Base-by-base conservation (phyloP, 306 rosid species). In the Rosa lucieae region DNA sequence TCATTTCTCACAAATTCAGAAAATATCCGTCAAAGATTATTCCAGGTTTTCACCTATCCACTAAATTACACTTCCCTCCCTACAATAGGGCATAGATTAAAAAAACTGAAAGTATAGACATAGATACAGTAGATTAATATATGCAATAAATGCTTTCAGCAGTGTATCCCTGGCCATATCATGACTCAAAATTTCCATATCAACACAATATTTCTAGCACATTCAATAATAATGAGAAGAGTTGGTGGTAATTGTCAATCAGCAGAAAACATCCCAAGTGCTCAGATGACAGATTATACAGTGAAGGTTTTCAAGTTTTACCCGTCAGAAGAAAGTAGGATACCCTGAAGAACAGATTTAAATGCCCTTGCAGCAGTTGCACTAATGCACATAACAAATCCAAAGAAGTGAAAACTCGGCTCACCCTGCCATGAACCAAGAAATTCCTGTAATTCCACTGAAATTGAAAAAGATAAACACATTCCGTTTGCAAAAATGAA, bases 351-450 rank as follows among this genome's bases (percentile, higher is more conserved):
- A 73, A 95, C 98, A 86, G 98, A 93, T 89, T 95, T 95, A 85
- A 95, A 95, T 63, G 99, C 99, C 88, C 99, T 95, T 67, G 99
- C 99, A 61, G 98, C 99, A 20, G 99, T 95, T 68, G 99, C 99
- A 67, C 94, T 85, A 66, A 95, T 80, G 88, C 99, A 95, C 97
- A 95, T 87, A n/a, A 93, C 51, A 87, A 95, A 95, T 81, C 98
- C 99, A 75, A 91, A 95, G 76, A 88, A 76, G 86, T 95, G 98
- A 84, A 95, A 95, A 42, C 96, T 89, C 4, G 99, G 99, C 79
- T 95, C 99, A 3, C 98, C 98, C 99, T 95, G 91, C 82, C 85
- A 87, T 80, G 85, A 90, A 56, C 82, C 86, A 81, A 59, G n/a
- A 82, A 81, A 48, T 78, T 75, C 65, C 65, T 71, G 10, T 73